Conservation (phyloP, 2,329 filamentous ascomycete species). For the Pestalotiopsis sp. region DNA sequence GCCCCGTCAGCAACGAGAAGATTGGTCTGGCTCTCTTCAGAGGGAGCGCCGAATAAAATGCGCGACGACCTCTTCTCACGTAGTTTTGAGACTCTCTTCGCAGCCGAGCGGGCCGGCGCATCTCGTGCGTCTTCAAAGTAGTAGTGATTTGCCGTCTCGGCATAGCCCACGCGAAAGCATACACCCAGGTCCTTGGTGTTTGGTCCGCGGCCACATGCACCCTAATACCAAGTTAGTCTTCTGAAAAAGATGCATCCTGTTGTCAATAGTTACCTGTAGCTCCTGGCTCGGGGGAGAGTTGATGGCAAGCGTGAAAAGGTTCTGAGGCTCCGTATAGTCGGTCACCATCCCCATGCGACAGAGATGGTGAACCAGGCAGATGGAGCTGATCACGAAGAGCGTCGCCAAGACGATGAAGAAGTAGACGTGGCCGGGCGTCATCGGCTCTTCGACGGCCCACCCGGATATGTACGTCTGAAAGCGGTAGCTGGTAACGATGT, state of each 20-base stretch:
- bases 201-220: conserved; percentile 3
- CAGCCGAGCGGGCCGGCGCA: neutral
- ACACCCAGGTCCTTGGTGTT: neutral
- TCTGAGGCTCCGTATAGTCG: conserved; percentile 7
- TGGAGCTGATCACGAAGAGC: neutral
- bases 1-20: neutral
- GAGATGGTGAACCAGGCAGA: neutral
- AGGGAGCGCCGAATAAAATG: neutral
- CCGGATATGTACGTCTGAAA: neutral
- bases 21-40: neutral
- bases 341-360: neutral
- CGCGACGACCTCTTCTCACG: too few relatives aligned
- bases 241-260: too few relatives aligned
- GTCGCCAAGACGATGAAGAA: neutral
- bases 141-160: neutral
- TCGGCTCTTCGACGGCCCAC: neutral
- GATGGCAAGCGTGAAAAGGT: neutral
- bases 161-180: neutral
- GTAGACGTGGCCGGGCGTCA: neutral
- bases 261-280: neutral
- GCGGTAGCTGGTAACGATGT: neutral
- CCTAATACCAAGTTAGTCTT: neutral
- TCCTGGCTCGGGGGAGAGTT: conserved; percentile 5
- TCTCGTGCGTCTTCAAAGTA: conserved; percentile 6
- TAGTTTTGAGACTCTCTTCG: neutral